These are phyloP conservation scores for Tetradesmus obliquus DNA, from an alignment of 139 green algal species.

Conservation along the genomic window DNA sequence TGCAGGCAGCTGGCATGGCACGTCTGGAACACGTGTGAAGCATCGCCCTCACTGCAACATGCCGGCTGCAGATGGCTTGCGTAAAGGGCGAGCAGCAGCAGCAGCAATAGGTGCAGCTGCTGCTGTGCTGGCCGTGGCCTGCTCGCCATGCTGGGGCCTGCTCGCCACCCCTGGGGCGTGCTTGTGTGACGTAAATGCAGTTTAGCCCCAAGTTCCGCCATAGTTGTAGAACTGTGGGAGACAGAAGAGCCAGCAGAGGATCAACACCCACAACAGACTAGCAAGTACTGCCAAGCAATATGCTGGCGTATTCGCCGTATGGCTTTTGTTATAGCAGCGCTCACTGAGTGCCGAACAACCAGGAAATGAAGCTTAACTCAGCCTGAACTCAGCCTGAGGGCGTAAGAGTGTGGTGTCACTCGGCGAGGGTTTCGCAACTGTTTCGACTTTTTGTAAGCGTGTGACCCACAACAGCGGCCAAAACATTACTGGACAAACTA, in stretches of 20 bases:
- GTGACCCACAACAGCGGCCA: not conserved
- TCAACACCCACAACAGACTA: no score
- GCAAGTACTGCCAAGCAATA: no score
- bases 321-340: no score
- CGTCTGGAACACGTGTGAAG: not conserved
- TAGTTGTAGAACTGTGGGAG: no score
- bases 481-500: not conserved
- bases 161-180: not conserved
- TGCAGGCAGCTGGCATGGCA: slow-evolving; percentile 14
- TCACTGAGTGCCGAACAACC: no score
- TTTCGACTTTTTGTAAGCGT: not conserved
- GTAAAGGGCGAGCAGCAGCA: not conserved
- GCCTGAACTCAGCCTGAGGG: no score
- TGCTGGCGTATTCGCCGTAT: no score
- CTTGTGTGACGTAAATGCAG: not conserved
- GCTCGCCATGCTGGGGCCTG: not conserved
- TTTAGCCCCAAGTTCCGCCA: no score
- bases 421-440: not conserved
- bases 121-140: not conserved
- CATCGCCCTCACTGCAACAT: slow-evolving; percentile 31
- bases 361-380: no score
- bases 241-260: no score
- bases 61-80: not conserved
- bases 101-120: not conserved
- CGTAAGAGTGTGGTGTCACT: not conserved